phyloP scores from a whole-genome alignment of 441 rosid genomes.

The Brassica balearica region DNA sequence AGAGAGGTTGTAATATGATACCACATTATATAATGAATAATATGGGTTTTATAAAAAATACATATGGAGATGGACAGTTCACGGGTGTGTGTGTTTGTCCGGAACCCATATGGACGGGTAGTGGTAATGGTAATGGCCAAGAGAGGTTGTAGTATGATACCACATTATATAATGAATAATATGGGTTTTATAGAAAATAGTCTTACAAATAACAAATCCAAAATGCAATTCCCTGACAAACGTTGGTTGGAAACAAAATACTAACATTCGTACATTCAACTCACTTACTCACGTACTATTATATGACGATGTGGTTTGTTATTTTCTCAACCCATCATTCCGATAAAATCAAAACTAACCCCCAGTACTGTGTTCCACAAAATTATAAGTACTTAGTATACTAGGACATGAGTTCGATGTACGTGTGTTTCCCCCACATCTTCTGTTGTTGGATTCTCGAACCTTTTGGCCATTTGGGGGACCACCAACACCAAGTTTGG shows the following conservation, averaged over 20 bases:
- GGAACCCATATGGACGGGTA: too few relatives aligned
- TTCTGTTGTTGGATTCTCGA: not conserved
- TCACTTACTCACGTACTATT: not conserved
- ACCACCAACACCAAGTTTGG: not conserved
- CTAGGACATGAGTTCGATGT: not conserved
- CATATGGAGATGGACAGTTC: too few relatives aligned
- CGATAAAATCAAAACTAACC: not conserved
- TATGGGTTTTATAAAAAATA: too few relatives aligned
- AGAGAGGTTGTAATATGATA: too few relatives aligned
- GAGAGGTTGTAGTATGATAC: too few relatives aligned
- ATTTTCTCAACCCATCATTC: not conserved
- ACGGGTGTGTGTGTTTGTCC: too few relatives aligned
- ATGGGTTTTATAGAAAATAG: too few relatives aligned
- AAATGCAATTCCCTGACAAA: not conserved
- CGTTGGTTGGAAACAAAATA: not conserved
- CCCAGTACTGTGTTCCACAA: not conserved
- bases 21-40: too few relatives aligned
- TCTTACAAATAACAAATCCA: not conserved
- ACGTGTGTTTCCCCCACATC: not conserved
- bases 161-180: too few relatives aligned
- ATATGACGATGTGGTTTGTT: not conserved
- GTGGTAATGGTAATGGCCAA: too few relatives aligned
- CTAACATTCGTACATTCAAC: not conserved
- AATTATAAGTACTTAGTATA: not conserved
- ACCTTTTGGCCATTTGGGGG: not conserved